These are phyloP conservation scores for Backusella parvicylindrica DNA, from an alignment of 192 early-diverging fungal genomes.

Conservation along the genomic window DNA sequence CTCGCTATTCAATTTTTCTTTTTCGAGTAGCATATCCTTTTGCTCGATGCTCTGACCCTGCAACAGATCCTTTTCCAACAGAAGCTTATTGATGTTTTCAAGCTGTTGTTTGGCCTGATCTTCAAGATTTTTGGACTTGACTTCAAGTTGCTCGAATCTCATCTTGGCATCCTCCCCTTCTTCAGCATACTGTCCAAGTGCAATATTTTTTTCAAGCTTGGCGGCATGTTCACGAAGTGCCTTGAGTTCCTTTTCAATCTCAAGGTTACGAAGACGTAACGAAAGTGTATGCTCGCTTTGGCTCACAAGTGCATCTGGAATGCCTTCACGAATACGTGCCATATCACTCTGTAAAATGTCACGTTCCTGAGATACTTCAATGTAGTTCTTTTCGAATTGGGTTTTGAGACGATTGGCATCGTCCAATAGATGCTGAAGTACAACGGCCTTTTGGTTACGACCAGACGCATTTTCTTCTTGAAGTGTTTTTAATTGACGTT, in stretches of 20 bases:
- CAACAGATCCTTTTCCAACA: constrained; percentile 56
- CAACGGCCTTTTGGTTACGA: constrained; percentile 27
- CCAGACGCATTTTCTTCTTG: constrained; percentile 27
- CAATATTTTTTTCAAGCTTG: constrained; percentile 15
- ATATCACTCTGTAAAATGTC: constrained; percentile 36
- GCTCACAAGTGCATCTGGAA: constrained; percentile 31
- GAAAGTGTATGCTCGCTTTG: constrained; percentile 26
- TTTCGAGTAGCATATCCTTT: constrained; percentile 49
- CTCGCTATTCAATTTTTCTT: constrained; percentile 44
- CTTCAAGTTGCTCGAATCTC: constrained; percentile 43
- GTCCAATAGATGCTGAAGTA: constrained; percentile 35
- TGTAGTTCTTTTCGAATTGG: constrained; percentile 36
- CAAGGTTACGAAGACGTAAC: constrained; percentile 25
- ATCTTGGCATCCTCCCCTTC: constrained; percentile 34
- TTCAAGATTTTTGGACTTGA: constrained; percentile 33
- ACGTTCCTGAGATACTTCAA: constrained; percentile 32
- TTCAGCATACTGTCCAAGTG: constrained; percentile 11
- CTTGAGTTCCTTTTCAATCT: constrained; percentile 36
- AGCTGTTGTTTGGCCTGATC: constrained; percentile 39
- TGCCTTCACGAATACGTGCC: constrained; percentile 31
- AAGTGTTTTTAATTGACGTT: constrained; percentile 25
- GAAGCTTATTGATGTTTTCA: constrained; percentile 50
- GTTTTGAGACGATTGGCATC: constrained; percentile 39
- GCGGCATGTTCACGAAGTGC: constrained; percentile 26
- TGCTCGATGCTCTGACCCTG: constrained; percentile 47